These are phyloP conservation scores for Heliamphora exappendiculata DNA, from an alignment of 148 eudicot species.

Conservation along the genomic window DNA sequence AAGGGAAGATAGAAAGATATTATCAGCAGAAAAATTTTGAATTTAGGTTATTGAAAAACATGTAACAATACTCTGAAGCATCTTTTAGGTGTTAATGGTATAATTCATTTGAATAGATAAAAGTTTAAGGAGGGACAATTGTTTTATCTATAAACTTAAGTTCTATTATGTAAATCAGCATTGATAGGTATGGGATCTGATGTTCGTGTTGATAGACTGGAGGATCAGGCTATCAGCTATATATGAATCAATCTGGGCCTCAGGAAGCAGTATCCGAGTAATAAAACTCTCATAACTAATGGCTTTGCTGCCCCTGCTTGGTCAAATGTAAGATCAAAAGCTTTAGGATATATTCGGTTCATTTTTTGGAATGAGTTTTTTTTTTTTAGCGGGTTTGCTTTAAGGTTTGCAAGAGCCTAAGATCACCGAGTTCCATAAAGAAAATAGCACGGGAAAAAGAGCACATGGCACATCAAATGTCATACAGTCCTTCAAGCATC, in stretches of 20 bases:
- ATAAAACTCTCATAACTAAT: neutral
- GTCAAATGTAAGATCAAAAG: neutral
- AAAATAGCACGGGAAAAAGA: neutral
- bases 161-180: neutral
- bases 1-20: neutral
- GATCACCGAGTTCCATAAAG: neutral
- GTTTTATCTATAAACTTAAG: neutral
- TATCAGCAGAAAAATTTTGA: neutral
- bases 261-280: neutral
- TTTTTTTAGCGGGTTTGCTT: no score
- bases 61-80: neutral
- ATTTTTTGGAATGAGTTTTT: no score
- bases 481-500: neutral
- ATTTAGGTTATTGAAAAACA: neutral
- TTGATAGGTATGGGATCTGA: neutral
- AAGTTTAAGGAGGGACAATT: neutral
- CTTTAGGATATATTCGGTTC: no score
- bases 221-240: neutral
- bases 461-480: conserved; percentile 1
- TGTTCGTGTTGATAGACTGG: no score
- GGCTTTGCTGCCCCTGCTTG: neutral
- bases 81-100: neutral
- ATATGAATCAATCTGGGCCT: neutral
- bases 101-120: neutral
- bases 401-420: neutral